These are phyloP conservation scores for Williopsis jadinii DNA, from an alignment of 1,139 yeast species.

Conservation along the genomic window DNA sequence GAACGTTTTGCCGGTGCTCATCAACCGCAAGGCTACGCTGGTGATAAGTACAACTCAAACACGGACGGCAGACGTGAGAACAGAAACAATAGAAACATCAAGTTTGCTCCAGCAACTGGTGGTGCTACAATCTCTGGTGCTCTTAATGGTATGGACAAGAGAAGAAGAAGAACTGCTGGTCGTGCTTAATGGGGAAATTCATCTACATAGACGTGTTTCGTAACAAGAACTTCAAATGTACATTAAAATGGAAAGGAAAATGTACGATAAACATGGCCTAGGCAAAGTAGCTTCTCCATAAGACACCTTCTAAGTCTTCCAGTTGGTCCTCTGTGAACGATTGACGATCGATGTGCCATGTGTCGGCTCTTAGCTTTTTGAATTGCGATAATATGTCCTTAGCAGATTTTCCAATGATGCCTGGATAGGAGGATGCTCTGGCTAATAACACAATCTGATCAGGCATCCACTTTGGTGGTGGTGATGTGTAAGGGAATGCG, in stretches of 20 bases:
- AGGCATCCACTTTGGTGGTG: slow-evolving; percentile 92
- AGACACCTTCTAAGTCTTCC: slow-evolving; percentile 89
- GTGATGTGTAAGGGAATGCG: slow-evolving; percentile 87
- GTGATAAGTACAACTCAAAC: slow-evolving; percentile 12
- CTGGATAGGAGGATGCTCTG: slow-evolving; percentile 55
- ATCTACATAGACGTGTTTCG: too few species aligned
- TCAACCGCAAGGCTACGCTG: slow-evolving; percentile 20
- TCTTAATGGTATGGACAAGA: slow-evolving; percentile 27
- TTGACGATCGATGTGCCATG: slow-evolving; percentile 88
- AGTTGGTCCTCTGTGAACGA: slow-evolving; percentile 74
- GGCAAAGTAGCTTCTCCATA: slow-evolving; percentile 89
- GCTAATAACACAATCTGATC: slow-evolving; percentile 58
- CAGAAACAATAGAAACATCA: slow-evolving; percentile 22
- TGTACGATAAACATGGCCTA: too few species aligned
- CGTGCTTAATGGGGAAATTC: slow-evolving; percentile 10
- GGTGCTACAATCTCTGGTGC: slow-evolving; percentile 29
- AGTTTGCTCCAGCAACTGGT: slow-evolving; percentile 26
- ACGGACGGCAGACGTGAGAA: slow-evolving; percentile 13
- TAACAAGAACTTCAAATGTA: too few species aligned
- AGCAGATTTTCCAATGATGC: slow-evolving; percentile 79
- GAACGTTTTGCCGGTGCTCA: slow-evolving; percentile 72
- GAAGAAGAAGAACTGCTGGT: slow-evolving; percentile 17
- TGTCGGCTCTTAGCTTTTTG: slow-evolving; percentile 89
- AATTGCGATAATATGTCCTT: slow-evolving; percentile 77
- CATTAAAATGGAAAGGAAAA: too few species aligned